A percentile compares a stretch with the other conserved stretches of the same genome.
These are phyloP conservation scores for Fraxinus baroniana DNA, from an alignment of 305 asterid genomes.

Conservation along the genomic window DNA sequence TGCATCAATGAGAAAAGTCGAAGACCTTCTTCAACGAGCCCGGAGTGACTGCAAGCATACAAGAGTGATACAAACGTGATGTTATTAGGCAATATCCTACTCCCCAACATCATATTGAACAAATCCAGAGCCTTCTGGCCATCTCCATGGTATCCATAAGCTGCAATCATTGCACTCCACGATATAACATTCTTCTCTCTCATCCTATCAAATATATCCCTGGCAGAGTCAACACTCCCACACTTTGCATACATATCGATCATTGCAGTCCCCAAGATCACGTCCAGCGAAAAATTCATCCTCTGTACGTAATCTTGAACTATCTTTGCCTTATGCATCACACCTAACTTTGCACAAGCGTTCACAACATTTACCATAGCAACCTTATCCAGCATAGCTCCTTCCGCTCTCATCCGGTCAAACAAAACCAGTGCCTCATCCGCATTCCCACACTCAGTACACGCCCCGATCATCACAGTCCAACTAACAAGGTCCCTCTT, in stretches of 20 bases:
- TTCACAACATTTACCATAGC: slow-evolving; percentile 52
- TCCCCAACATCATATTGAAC: slow-evolving; percentile 40
- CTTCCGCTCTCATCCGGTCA: slow-evolving; percentile 46
- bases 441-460: slow-evolving; percentile 49
- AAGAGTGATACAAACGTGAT: slow-evolving; percentile 50
- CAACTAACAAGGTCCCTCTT: slow-evolving; percentile 47
- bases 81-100: slow-evolving; percentile 39
- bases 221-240: slow-evolving; percentile 48
- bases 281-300: slow-evolving; percentile 27
- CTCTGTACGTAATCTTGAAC: slow-evolving; percentile 36
- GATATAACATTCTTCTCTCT: slow-evolving; percentile 43
- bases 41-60: slow-evolving; percentile 59
- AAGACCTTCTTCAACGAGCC: slow-evolving; percentile 55
- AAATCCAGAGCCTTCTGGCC: slow-evolving; percentile 52
- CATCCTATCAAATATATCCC: slow-evolving; percentile 50
- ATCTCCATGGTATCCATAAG: slow-evolving; percentile 59
- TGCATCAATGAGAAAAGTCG: slow-evolving; percentile 43
- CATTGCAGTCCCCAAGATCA: slow-evolving; percentile 52
- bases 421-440: slow-evolving; percentile 45
- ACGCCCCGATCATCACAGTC: slow-evolving; percentile 69
- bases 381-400: slow-evolving; percentile 43
- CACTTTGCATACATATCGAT: slow-evolving; percentile 64
- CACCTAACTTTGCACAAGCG: slow-evolving; percentile 62
- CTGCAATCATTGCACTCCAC: slow-evolving; percentile 68
- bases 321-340: slow-evolving; percentile 45